A percentile compares a stretch with the other conserved stretches of the same genome.
Evolutionary conservation across 495 filamentous ascomycete species (phyloP).

Genomic region (Annulohypoxylon bovei): DNA sequence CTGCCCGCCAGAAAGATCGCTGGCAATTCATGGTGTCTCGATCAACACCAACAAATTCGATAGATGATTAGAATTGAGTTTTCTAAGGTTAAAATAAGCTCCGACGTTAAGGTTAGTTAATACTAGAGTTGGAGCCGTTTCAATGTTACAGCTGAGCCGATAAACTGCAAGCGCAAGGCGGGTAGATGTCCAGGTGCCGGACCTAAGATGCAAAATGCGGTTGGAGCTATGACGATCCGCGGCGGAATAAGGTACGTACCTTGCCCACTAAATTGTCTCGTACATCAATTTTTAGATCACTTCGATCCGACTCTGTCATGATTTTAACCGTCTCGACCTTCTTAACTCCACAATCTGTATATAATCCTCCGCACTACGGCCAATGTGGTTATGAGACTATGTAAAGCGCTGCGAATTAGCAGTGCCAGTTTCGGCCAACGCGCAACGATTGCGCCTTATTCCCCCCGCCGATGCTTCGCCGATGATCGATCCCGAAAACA

Average conservation of each 20-base stretch:
- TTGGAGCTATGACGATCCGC: conserved; percentile 13
- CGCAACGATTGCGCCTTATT: conserved; percentile 6
- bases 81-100: conserved; percentile 17
- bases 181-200: not conserved
- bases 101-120: not conserved
- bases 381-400: conserved; percentile 48
- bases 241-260: not conserved
- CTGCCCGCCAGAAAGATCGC: conserved; percentile 47
- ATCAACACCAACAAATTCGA: not conserved
- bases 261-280: not conserved
- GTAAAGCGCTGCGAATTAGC: conserved; percentile 36
- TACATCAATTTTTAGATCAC: not conserved
- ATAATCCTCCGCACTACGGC: not conserved
- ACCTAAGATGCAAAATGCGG: not conserved
- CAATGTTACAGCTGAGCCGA: not conserved
- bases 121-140: not conserved
- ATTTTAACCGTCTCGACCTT: not conserved
- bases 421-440: conserved; percentile 30
- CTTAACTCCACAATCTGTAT: not conserved
- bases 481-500: conserved; percentile 4
- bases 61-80: not conserved
- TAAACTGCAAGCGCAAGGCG: not conserved
- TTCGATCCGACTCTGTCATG: not conserved
- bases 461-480: conserved; percentile 10
- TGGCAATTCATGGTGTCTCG: conserved; percentile 47